Conservation (phyloP, 345 rosid genomes). For the Arabis alpina region DNA sequence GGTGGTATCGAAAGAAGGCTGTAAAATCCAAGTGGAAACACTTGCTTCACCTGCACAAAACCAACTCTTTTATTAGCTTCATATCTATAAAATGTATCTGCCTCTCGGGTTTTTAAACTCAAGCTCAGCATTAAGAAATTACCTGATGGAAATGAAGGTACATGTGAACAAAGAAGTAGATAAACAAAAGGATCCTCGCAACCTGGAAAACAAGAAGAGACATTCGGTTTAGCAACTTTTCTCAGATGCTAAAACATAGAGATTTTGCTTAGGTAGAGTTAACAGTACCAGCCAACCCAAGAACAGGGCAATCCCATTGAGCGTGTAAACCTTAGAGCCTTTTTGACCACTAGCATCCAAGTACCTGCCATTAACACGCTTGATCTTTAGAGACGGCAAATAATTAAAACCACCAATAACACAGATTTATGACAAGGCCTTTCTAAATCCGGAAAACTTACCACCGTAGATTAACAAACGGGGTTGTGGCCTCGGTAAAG, state of each 20-base stretch:
- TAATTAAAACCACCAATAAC: background rate
- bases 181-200: constrained; percentile 76
- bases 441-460: constrained; percentile 36
- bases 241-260: background rate
- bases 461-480: constrained; percentile 89
- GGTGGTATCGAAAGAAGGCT: constrained; percentile 63
- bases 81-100: background rate
- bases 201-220: constrained; percentile 47
- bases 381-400: background rate
- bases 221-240: background rate
- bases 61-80: background rate
- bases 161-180: constrained; percentile 69
- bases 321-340: constrained; percentile 57
- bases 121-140: constrained; percentile 27
- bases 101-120: background rate
- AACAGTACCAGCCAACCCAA: constrained; percentile 85
- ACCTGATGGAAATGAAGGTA: constrained; percentile 75
- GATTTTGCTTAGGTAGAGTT: background rate
- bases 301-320: constrained; percentile 75
- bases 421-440: background rate
- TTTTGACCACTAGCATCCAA: constrained; percentile 77
- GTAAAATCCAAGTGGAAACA: constrained; percentile 75
- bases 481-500: constrained; percentile 75
- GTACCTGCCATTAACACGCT: constrained; percentile 53
- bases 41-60: constrained; percentile 58